Base-by-base conservation (phyloP, 441 rosid species). In the Erysimum pusillum region DNA sequence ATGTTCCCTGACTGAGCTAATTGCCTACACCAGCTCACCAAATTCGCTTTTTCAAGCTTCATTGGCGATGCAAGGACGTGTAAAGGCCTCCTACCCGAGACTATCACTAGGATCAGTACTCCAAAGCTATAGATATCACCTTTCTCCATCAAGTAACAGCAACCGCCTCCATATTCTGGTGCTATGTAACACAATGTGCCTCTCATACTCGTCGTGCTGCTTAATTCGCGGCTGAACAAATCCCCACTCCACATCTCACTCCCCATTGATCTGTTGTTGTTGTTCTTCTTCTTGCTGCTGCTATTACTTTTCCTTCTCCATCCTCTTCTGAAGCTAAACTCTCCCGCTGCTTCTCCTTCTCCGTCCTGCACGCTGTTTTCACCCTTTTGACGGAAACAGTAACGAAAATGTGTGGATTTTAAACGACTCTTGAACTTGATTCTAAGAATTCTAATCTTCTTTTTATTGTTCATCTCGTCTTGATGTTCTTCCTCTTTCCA, bases 171-270 rank as follows among this genome's bases (percentile, higher is more conserved):
- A 38, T 88, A 86, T 73, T 96, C 99, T 0, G 97, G 99, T 5
- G 97, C 99, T 36, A 91, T 91, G 81, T 96, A 96, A 60, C 99
- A 96, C 76, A 96, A 58, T 15, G 99, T 96, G 1, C 98, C 98
- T 77, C 97, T 88, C 98, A 96, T 90, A 88, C 99, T 91, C 2
- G 99, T 95, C 5, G 99, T 96, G 92, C 99, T 96, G 84, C 99
- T 96, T 54, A 95, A 79, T 77, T 95, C 99, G 0, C 96, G 93
- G 71, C 97, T 95, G 62, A 88, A 87, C 58, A 93, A 85, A 83
- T 96, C 99, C 0, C 98, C 97, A 58, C 98, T 96, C 94, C 94
- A 91, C 95, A 91, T 89, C 35, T 95, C 99, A 67, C 96, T 91
- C 48, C 89, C 97, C 25, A 79, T 36, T 32, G 92, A 88, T 60